These are phyloP conservation scores for Colletotrichum godetiae DNA, from an alignment of 2,329 filamentous ascomycete genomes.

Conservation along the genomic window DNA sequence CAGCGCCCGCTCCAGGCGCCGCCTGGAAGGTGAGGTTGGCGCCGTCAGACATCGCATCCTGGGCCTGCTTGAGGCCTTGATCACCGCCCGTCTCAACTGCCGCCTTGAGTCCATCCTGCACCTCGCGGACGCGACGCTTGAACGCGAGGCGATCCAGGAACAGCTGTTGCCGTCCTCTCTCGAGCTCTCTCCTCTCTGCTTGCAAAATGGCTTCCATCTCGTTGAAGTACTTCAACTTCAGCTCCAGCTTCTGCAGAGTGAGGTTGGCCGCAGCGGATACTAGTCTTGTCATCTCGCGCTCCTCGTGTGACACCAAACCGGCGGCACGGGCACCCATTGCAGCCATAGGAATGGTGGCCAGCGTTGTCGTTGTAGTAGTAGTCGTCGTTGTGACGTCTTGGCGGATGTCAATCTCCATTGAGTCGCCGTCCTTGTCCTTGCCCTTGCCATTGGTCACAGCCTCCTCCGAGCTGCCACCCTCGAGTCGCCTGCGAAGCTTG, in stretches of 20 bases:
- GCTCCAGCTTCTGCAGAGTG: slow-evolving; percentile 93
- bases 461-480: slow-evolving; percentile 57
- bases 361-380: slow-evolving; percentile 60
- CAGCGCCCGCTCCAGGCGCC: slow-evolving; percentile 52
- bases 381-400: slow-evolving; percentile 60
- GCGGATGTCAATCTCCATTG: slow-evolving; percentile 73
- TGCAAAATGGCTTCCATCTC: slow-evolving; percentile 95
- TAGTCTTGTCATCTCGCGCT: slow-evolving; percentile 94
- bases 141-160: slow-evolving; percentile 93
- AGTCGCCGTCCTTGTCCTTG: slow-evolving; percentile 66
- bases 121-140: slow-evolving; percentile 85
- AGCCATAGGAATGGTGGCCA: slow-evolving; percentile 85
- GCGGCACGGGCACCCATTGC: slow-evolving; percentile 87
- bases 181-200: slow-evolving; percentile 91
- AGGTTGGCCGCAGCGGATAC: slow-evolving; percentile 93
- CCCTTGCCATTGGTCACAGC: slow-evolving; percentile 66
- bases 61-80: slow-evolving; percentile 59
- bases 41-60: slow-evolving; percentile 59
- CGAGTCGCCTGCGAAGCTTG: slow-evolving; percentile 81
- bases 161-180: slow-evolving; percentile 90
- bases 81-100: slow-evolving; percentile 62
- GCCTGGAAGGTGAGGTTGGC: slow-evolving; percentile 66
- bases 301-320: slow-evolving; percentile 93
- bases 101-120: slow-evolving; percentile 79
- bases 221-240: slow-evolving; percentile 95